These are phyloP conservation scores for Naegleria fowleri DNA, from an alignment of 208 protist species.

Conservation along the genomic window DNA sequence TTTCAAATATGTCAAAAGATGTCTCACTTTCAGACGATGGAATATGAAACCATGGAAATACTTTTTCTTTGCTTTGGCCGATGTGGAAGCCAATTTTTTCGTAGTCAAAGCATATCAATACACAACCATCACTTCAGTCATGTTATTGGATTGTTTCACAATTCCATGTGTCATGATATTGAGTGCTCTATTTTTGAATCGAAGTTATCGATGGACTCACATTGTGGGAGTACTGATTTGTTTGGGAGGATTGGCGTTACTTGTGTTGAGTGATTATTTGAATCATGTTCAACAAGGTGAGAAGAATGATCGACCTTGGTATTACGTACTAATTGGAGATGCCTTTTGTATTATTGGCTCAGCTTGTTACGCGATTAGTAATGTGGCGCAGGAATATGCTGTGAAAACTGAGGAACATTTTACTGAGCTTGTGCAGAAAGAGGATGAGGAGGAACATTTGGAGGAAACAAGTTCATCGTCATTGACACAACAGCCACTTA, in stretches of 20 bases:
- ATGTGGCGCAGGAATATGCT: slow-evolving; percentile 78
- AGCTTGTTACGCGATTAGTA: slow-evolving; percentile 72
- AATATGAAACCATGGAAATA: slow-evolving; percentile 67
- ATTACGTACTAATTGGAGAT: slow-evolving; percentile 59
- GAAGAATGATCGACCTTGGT: not conserved
- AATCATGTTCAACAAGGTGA: not conserved
- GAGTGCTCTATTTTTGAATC: slow-evolving; percentile 70
- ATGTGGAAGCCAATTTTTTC: slow-evolving; percentile 84
- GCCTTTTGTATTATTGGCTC: slow-evolving; percentile 66
- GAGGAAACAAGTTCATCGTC: not conserved
- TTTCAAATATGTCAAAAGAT: not conserved
- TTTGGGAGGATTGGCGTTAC: slow-evolving; percentile 62
- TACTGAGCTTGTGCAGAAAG: not conserved
- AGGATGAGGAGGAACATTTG: not conserved
- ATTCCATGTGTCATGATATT: slow-evolving; percentile 81
- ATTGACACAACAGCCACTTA: not conserved
- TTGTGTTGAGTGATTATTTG: slow-evolving; percentile 46
- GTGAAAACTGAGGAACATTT: slow-evolving; percentile 44
- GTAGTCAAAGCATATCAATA: slow-evolving; percentile 85
- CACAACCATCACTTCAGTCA: slow-evolving; percentile 77
- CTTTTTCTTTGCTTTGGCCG: slow-evolving; percentile 69
- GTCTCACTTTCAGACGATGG: not conserved
- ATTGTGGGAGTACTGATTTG: slow-evolving; percentile 67
- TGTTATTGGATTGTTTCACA: slow-evolving; percentile 78
- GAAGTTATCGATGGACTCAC: slow-evolving; percentile 67